A percentile compares a stretch with the other conserved stretches of the same genome.
phyloP scores from a whole-genome alignment of 208 protist species.

The Trypanosoma boissoni region DNA sequence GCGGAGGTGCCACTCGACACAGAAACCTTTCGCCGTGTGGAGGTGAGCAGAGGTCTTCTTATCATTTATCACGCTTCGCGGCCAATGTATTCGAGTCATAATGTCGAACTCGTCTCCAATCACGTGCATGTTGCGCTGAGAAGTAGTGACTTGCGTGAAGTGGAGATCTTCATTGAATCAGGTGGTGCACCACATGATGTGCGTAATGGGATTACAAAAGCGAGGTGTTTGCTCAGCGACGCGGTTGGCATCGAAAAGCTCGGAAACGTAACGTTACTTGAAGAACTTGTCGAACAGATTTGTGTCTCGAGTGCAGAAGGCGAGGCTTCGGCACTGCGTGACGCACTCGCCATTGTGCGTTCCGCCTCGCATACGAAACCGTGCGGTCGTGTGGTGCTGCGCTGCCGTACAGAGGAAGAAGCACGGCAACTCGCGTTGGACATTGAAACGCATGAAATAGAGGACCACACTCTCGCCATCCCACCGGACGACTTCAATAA shows the following conservation, averaged over 20 bases:
- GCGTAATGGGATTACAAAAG: conserved; percentile 10
- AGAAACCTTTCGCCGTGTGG: conserved; percentile 11
- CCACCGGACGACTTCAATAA: no score
- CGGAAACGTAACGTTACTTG: conserved; percentile 12
- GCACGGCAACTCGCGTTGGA: conserved; percentile 4
- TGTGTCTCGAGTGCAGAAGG: conserved; percentile 3
- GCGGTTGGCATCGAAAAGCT: conserved; percentile 7
- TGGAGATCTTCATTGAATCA: conserved; percentile 15
- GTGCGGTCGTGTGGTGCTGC: conserved; percentile 19
- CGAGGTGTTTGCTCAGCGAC: conserved; percentile 7
- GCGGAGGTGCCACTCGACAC: conserved; percentile 9
- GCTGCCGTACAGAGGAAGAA: conserved; percentile 10
- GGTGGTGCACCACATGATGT: conserved; percentile 18
- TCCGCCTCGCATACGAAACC: conserved; percentile 28
- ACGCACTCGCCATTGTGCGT: conserved; percentile 10
- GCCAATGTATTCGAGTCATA: conserved; percentile 30
- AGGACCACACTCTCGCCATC: neutral
- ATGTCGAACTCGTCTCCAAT: conserved; percentile 28
- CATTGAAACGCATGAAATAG: conserved; percentile 14
- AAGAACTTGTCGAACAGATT: conserved; percentile 17
- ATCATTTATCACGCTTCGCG: conserved; percentile 36
- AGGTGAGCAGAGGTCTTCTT: conserved; percentile 30
- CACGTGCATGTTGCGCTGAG: conserved; percentile 26
- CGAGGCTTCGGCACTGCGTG: conserved; percentile 12
- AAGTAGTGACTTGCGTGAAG: neutral